These are phyloP conservation scores for Puya raimondii DNA, from an alignment of 176 grass and related monocot genomes.

Conservation along the genomic window DNA sequence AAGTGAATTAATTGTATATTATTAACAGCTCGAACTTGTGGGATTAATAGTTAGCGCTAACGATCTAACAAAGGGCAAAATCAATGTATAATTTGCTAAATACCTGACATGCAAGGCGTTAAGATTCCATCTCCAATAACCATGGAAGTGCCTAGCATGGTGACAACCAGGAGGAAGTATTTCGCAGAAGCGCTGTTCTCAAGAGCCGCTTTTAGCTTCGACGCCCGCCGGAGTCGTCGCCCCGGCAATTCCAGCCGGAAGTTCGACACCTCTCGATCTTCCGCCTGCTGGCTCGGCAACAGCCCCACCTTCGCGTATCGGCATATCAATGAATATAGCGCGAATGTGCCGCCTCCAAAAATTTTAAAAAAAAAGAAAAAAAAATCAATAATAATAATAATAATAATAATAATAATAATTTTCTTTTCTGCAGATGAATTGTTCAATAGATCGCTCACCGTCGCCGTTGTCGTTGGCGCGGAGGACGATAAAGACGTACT, in stretches of 20 bases:
- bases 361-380: background rate
- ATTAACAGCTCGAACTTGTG: no score
- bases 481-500: constrained; percentile 67
- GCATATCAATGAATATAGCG: constrained; percentile 62
- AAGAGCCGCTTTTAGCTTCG: constrained; percentile 44
- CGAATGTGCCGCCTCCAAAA: constrained; percentile 65
- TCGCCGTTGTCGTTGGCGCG: constrained; percentile 68
- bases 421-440: background rate
- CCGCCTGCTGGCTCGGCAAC: constrained; percentile 61
- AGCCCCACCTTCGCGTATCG: constrained; percentile 49
- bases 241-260: constrained; percentile 34
- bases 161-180: constrained; percentile 37
- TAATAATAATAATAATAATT: background rate
- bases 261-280: constrained; percentile 54
- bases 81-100: background rate
- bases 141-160: constrained; percentile 75
- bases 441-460: constrained; percentile 8
- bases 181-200: constrained; percentile 45
- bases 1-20: no score
- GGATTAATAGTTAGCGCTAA: no score
- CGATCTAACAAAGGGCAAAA: no score
- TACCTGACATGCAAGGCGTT: constrained; percentile 69
- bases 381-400: background rate
- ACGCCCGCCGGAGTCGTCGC: constrained; percentile 30
- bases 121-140: constrained; percentile 69